phyloP scores from a whole-genome alignment of 2,329 filamentous ascomycete genomes.

The Rhynchosporium secalis region DNA sequence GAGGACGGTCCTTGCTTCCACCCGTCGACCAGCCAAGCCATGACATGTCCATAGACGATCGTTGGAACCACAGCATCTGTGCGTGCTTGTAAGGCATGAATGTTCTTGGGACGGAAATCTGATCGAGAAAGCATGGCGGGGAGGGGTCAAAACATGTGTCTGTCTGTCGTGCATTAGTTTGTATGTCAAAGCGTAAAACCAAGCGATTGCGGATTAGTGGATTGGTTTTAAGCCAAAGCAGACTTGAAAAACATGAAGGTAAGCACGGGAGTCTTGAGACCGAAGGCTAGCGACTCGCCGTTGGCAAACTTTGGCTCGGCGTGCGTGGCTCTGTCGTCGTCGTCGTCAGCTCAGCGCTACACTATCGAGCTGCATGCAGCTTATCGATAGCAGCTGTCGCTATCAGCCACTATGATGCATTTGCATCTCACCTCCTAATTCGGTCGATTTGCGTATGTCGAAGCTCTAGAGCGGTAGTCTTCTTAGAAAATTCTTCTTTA shows the following conservation, averaged over 20 bases:
- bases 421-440: background rate
- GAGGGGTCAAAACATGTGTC: conserved; percentile 7
- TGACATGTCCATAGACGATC: background rate
- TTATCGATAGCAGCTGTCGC: conserved; percentile 23
- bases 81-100: conserved; percentile 18
- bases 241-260: background rate
- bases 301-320: background rate
- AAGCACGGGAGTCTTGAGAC: background rate
- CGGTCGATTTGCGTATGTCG: background rate
- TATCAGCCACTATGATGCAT: background rate
- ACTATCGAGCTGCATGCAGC: conserved; percentile 16
- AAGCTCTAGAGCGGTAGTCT: too few species aligned
- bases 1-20: background rate
- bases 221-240: background rate
- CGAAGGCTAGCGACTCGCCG: conserved; percentile 3
- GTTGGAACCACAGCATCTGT: conserved; percentile 8
- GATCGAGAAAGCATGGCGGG: background rate
- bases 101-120: conserved; percentile 1
- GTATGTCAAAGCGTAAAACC: conserved; percentile 3
- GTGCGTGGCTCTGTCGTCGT: too few species aligned
- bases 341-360: background rate
- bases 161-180: conserved; percentile 5
- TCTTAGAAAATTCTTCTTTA: background rate
- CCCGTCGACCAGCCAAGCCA: background rate
- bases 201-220: background rate